Conservation (phyloP, 2,329 filamentous ascomycete genomes). For the Alternaria ventricosa region DNA sequence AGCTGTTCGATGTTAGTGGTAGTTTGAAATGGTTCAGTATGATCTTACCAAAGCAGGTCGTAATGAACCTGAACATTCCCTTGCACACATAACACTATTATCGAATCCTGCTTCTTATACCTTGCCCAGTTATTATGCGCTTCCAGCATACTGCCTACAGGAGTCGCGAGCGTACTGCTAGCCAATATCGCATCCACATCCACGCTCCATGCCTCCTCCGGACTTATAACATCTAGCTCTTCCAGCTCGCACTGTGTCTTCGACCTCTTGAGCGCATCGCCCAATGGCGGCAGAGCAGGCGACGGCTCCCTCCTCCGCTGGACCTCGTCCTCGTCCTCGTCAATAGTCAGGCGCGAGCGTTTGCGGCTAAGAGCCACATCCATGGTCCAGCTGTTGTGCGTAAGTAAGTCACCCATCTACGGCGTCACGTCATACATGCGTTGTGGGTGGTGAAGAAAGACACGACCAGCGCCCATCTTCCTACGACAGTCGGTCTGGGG, state of each 20-base stretch:
- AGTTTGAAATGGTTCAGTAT: not conserved
- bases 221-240: conserved; percentile 37
- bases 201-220: conserved; percentile 41
- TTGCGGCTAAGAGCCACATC: conserved; percentile 39
- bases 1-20: conserved; percentile 21
- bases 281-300: conserved; percentile 22
- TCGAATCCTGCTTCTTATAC: conserved; percentile 24
- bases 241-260: conserved; percentile 46
- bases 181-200: conserved; percentile 40
- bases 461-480: conserved; percentile 8
- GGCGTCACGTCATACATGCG: not conserved
- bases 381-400: conserved; percentile 35
- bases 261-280: conserved; percentile 43
- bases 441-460: conserved; percentile 9
- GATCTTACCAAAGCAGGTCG: conserved; percentile 42
- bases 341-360: conserved; percentile 40
- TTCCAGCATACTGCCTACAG: conserved; percentile 21
- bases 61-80: conserved; percentile 45
- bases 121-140: conserved; percentile 38
- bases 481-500: conserved; percentile 9
- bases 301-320: conserved; percentile 27
- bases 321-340: conserved; percentile 34
- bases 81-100: conserved; percentile 43
- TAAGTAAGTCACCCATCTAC: conserved; percentile 27
- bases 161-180: conserved; percentile 29